These are phyloP conservation scores for Aegilops speltoides DNA, from an alignment of 176 grass and related monocot species.

Conservation along the genomic window DNA sequence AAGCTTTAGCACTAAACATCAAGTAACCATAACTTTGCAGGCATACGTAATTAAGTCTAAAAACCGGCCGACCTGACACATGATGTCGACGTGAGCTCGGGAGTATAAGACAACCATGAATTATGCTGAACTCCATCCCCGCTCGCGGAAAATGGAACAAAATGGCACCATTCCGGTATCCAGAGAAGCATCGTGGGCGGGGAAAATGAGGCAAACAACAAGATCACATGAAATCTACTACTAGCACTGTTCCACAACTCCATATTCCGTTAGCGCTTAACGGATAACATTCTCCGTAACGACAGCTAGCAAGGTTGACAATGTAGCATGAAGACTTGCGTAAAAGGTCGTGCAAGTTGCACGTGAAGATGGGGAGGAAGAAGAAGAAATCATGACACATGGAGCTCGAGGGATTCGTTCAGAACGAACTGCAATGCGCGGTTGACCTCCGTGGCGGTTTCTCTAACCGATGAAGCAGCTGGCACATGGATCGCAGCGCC, in stretches of 20 bases:
- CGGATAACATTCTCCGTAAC: background rate
- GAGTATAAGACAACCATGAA: background rate
- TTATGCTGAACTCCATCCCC: background rate
- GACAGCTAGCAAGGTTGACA: background rate
- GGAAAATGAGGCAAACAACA: background rate
- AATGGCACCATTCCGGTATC: too few relatives aligned
- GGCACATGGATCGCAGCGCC: background rate
- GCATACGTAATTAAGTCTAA: background rate
- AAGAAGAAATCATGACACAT: background rate
- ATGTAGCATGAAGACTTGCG: background rate
- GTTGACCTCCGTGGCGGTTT: background rate
- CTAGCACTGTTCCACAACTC: background rate
- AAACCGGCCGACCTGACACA: background rate
- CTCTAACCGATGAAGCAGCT: background rate
- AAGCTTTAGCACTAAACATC: background rate
- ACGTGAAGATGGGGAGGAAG: background rate
- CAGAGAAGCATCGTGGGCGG: background rate
- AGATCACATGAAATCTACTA: background rate
- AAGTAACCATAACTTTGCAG: background rate
- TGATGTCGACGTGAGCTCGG: too few relatives aligned
- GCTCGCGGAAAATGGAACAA: background rate
- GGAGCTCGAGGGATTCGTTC: background rate
- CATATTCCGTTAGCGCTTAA: background rate
- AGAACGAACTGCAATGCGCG: background rate
- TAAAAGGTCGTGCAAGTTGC: background rate